These are phyloP conservation scores for Fennellomyces sp. DNA, from an alignment of 371 early-diverging fungal genomes.

Conservation along the genomic window DNA sequence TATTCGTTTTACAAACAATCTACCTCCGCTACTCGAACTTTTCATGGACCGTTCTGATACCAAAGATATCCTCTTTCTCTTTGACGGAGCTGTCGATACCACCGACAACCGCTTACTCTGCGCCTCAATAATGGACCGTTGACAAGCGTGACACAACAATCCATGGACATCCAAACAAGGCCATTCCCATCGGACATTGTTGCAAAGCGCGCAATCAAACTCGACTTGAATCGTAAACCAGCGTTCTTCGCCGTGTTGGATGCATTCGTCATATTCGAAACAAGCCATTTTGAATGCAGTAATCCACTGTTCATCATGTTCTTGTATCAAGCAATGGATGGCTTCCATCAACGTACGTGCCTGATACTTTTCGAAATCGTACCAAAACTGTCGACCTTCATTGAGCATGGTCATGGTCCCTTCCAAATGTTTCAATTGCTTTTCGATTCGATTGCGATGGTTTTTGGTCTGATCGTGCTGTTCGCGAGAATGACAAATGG, in stretches of 20 bases:
- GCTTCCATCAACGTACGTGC: constrained; percentile 26
- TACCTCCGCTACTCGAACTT: not conserved
- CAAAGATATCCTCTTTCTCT: constrained; percentile 17
- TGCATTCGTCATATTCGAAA: constrained; percentile 33
- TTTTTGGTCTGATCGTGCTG: constrained; percentile 7
- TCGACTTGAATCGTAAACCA: constrained; percentile 26
- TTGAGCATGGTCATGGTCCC: constrained; percentile 2
- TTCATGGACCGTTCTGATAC: not conserved
- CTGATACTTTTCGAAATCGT: constrained; percentile 30
- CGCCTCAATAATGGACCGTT: not conserved
- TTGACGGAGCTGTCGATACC: not conserved
- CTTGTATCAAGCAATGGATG: constrained; percentile 3
- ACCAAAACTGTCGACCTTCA: constrained; percentile 32
- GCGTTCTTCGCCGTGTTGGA: constrained; percentile 25
- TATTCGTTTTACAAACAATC: not conserved
- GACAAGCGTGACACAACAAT: not conserved
- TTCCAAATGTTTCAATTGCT: constrained; percentile 10
- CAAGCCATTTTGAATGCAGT: constrained; percentile 32
- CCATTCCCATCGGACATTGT: constrained; percentile 24
- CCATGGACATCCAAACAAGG: constrained; percentile 19
- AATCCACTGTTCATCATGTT: constrained; percentile 20
- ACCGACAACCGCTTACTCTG: not conserved
- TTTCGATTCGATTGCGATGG: constrained; percentile 16
- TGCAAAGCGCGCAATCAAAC: constrained; percentile 38
- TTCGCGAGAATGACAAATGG: not conserved